These are phyloP conservation scores for Phytophthora sp. DNA, from an alignment of 352 stramenopile genomes.

Conservation along the genomic window DNA sequence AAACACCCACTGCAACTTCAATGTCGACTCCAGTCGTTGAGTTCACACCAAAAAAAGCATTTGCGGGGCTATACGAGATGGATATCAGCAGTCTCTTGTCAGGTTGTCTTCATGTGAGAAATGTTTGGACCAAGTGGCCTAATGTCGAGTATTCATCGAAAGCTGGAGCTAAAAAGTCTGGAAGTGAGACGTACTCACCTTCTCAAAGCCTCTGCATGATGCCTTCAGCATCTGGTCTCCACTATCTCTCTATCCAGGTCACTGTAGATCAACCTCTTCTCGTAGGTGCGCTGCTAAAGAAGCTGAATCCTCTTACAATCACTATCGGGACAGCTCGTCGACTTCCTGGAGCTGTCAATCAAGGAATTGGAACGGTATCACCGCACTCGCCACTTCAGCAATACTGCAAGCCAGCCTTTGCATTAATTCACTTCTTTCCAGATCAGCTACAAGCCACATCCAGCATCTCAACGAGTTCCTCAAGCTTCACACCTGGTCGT, in stretches of 20 bases:
- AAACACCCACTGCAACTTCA: slow-evolving; percentile 12
- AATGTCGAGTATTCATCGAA: no score
- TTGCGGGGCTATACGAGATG: slow-evolving; percentile 63
- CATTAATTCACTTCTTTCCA: slow-evolving; percentile 58
- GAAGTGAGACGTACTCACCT: slow-evolving; percentile 13
- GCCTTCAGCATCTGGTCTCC: slow-evolving; percentile 41
- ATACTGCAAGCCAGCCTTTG: slow-evolving; percentile 67
- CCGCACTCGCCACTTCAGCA: slow-evolving; percentile 48
- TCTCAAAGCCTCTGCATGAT: slow-evolving; percentile 38
- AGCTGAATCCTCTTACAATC: slow-evolving; percentile 75
- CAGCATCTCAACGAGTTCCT: background rate
- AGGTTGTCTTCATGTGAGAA: slow-evolving; percentile 46
- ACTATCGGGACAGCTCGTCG: slow-evolving; percentile 47
- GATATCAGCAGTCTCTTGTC: slow-evolving; percentile 63
- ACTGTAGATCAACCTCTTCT: slow-evolving; percentile 59
- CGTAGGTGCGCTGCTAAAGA: slow-evolving; percentile 37
- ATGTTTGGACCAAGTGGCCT: slow-evolving; percentile 52
- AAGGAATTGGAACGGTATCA: slow-evolving; percentile 25
- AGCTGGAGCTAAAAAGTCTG: slow-evolving; percentile 2
- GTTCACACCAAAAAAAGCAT: slow-evolving; percentile 36
- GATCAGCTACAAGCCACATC: slow-evolving; percentile 28
- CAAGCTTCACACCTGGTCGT: background rate
- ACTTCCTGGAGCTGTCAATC: slow-evolving; percentile 54
- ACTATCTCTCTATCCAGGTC: slow-evolving; percentile 58
- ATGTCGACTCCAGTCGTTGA: slow-evolving; percentile 12